phyloP scores from a whole-genome alignment of 2,329 filamentous ascomycete species.

The Cercospora zeae-maydis region DNA sequence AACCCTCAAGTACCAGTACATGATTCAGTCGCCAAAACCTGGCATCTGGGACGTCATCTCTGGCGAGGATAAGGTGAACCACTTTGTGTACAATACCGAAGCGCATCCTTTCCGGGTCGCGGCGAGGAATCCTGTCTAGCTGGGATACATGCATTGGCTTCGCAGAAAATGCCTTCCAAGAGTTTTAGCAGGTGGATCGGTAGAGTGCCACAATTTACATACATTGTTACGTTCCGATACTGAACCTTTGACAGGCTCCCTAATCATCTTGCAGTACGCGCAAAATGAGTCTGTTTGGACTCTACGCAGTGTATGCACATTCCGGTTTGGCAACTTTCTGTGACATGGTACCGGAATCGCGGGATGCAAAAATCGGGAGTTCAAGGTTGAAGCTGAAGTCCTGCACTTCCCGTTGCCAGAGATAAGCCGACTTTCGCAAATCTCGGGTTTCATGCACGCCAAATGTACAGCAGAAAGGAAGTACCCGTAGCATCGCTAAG shows the following conservation, averaged over 20 bases:
- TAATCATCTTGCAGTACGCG: background rate
- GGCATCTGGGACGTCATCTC: slow-evolving; percentile 56
- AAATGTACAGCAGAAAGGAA: background rate
- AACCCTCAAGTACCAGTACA: slow-evolving; percentile 75
- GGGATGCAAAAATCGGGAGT: background rate
- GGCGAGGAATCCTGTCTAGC: background rate
- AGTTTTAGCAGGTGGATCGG: too few species aligned
- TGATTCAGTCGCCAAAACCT: slow-evolving; percentile 59
- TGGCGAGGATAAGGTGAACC: slow-evolving; percentile 44
- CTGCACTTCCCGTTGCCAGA: background rate
- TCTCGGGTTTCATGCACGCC: background rate
- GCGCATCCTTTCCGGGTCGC: slow-evolving; percentile 57
- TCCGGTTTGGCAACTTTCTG: background rate
- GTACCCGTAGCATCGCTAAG: background rate
- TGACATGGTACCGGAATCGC: background rate
- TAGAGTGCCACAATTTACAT: background rate
- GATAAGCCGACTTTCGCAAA: background rate
- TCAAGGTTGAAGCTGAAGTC: background rate
- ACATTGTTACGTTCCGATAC: background rate
- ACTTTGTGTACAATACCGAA: slow-evolving; percentile 63
- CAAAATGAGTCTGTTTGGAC: too few species aligned
- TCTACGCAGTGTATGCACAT: too few species aligned
- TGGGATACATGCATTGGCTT: background rate
- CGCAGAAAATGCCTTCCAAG: background rate
- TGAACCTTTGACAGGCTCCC: background rate